Base-by-base conservation (phyloP, 768 basidiomycete genomes). In the Boletus tomentosulus region DNA sequence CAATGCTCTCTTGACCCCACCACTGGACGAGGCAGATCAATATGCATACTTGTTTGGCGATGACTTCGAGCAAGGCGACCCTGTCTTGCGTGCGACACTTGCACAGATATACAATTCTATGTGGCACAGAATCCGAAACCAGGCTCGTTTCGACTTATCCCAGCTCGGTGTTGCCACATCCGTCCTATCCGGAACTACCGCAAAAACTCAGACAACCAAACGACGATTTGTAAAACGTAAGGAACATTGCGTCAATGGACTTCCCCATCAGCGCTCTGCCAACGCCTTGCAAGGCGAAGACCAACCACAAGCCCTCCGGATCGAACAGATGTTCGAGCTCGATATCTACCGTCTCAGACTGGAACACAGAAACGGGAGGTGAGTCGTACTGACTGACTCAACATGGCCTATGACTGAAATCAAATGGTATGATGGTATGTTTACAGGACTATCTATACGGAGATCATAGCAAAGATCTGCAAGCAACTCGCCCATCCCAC, bases 161-260 rank as follows among this genome's bases (percentile, higher is more conserved):
- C 54, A 58, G 15, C 50, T 58, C 3, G 42, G 54, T 6, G 15
- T 56, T 1, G 35, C 34, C 1, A 59, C 57, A 10, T 48, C 55
- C 9, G 46, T 46, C 10, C 4, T 59, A 0, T 16, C 47, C 6
- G 52, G 57, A 1, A 50, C 45, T 0, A 13, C 16, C 0, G 48
- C 48, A 8, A 35, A 5, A 6, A 46, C 48, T 0, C 10, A 4
- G 0, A 1, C 12, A 0, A 1, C 13, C 4, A 56, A 53, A 7
- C 25, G 43, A 1, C 10, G 38, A 1, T 57, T 57, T 3, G 0
- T 28, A 1, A 5, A 25, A 5, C 15, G 44, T 1, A 54, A 42
- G 10, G 12, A 13, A 7, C 45, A 54, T 4, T 54, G 48, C 11
- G 0, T 9, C 0, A 9, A 27, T 0, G 49, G 38, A 0, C 55